Conservation (phyloP, 2,329 filamentous ascomycete genomes). For the Trichoderma sp. region DNA sequence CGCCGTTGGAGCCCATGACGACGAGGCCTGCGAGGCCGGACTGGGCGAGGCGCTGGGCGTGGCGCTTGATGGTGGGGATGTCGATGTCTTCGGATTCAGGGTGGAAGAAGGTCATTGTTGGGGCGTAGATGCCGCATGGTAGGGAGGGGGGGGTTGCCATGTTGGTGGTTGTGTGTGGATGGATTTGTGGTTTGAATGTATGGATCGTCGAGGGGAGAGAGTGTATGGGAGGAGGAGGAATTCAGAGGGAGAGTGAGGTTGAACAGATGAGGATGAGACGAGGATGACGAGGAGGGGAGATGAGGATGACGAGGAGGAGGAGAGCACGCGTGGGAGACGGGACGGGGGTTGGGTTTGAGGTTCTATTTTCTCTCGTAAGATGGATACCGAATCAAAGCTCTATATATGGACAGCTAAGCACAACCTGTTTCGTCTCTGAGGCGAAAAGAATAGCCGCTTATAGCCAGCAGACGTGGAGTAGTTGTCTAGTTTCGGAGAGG, state of each 20-base stretch:
- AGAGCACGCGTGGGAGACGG: neutral
- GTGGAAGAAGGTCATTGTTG: conserved; percentile 90
- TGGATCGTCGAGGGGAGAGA: too few species aligned
- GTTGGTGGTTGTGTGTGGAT: too few species aligned
- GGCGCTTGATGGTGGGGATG: conserved; percentile 74
- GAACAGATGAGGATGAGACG: neutral
- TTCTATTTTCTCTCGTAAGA: neutral
- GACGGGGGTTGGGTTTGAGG: neutral
- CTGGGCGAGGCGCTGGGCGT: conserved; percentile 75
- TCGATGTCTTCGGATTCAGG: conserved; percentile 82
- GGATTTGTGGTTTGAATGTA: too few species aligned
- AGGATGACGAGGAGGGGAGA: neutral
- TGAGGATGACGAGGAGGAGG: neutral
- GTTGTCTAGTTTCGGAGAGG: conserved; percentile 1
- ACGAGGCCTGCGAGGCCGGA: conserved; percentile 81
- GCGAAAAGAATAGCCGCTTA: conserved; percentile 10
- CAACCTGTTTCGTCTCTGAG: neutral
- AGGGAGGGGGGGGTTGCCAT: conserved; percentile 54
- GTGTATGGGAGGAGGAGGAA: too few species aligned
- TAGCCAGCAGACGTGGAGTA: neutral
- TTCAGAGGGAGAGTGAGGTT: neutral
- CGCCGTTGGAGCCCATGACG: conserved; percentile 87
- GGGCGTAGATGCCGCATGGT: conserved; percentile 81
- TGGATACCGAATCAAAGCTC: neutral
- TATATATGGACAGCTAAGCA: neutral